Evolutionary conservation across 2,329 filamentous ascomycete species (phyloP).

Genomic region (Endocalyx cinctus): DNA sequence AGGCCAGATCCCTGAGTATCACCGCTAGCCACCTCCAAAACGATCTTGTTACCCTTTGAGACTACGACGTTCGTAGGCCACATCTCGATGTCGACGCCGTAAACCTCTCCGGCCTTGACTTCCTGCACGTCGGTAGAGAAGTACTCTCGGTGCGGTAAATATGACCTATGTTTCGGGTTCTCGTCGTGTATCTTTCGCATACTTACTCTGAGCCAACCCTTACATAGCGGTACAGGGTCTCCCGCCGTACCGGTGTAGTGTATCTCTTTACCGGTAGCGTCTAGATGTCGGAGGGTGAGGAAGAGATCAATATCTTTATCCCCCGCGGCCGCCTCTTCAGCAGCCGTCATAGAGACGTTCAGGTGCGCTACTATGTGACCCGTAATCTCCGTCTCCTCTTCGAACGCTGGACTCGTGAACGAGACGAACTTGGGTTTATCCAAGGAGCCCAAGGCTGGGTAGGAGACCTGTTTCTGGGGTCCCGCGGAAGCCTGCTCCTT

Average conservation of each 20-base stretch:
- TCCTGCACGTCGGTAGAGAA: slow-evolving; percentile 49
- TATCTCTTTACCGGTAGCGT: slow-evolving; percentile 49
- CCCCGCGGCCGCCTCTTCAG: slow-evolving; percentile 33
- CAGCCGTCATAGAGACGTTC: slow-evolving; percentile 58
- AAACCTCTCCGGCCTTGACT: slow-evolving; percentile 51
- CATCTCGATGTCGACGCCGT: slow-evolving; percentile 57
- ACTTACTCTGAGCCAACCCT: slow-evolving; percentile 59
- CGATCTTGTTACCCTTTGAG: slow-evolving; percentile 40
- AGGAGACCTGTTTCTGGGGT: slow-evolving; percentile 41
- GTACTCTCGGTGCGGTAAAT: slow-evolving; percentile 56
- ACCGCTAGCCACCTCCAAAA: slow-evolving; percentile 41
- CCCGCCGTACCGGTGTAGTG: slow-evolving; percentile 63
- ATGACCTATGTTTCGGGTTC: slow-evolving; percentile 47
- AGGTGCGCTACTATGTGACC: slow-evolving; percentile 63
- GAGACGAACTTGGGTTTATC: slow-evolving; percentile 49
- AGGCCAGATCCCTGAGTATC: slow-evolving; percentile 50
- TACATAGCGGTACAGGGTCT: slow-evolving; percentile 57
- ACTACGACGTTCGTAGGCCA: slow-evolving; percentile 61
- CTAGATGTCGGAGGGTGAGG: slow-evolving; percentile 56
- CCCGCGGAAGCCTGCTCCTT: slow-evolving; percentile 21
- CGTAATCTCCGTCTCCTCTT: slow-evolving; percentile 63
- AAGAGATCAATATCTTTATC: slow-evolving; percentile 58
- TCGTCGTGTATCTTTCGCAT: slow-evolving; percentile 49
- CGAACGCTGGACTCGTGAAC: slow-evolving; percentile 55
- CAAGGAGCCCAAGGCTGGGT: slow-evolving; percentile 55